Conservation (phyloP, 805 yeast species). For the Candida nonsorbophila region DNA sequence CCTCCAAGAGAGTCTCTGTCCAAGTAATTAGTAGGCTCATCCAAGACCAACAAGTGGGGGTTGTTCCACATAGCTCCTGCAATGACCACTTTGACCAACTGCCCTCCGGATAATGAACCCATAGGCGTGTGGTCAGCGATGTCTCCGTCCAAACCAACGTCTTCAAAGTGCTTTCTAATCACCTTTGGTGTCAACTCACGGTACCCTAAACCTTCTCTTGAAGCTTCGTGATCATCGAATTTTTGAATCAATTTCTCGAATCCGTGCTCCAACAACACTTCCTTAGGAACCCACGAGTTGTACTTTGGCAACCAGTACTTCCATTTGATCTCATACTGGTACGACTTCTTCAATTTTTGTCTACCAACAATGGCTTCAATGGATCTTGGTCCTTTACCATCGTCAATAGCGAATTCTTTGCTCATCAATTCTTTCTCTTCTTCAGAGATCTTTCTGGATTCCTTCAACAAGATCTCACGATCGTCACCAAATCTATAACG, state of each 20-base stretch:
- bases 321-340: constrained; percentile 98
- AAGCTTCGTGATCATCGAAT: constrained; percentile 44
- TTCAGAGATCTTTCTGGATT: constrained; percentile 79
- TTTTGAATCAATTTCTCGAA: constrained; percentile 39
- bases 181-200: constrained; percentile 72
- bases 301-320: constrained; percentile 76
- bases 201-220: constrained; percentile 45
- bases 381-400: constrained; percentile 83
- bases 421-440: constrained; percentile 70
- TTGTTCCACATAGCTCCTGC: constrained; percentile 99
- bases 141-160: constrained; percentile 94
- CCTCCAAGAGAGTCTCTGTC: constrained; percentile 99
- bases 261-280: constrained; percentile 63
- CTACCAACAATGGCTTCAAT: constrained; percentile 96
- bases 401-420: constrained; percentile 73
- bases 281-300: constrained; percentile 91
- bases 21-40: constrained; percentile 97
- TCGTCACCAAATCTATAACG: constrained; percentile 97
- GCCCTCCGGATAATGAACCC: constrained; percentile 97
- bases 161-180: constrained; percentile 94
- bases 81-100: constrained; percentile 94
- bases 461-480: constrained; percentile 91
- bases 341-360: constrained; percentile 91
- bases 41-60: constrained; percentile 92
- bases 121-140: constrained; percentile 97